Evolutionary conservation across 164 flowering plant genomes (phyloP).

Genomic region (Magnolia sinica): DNA sequence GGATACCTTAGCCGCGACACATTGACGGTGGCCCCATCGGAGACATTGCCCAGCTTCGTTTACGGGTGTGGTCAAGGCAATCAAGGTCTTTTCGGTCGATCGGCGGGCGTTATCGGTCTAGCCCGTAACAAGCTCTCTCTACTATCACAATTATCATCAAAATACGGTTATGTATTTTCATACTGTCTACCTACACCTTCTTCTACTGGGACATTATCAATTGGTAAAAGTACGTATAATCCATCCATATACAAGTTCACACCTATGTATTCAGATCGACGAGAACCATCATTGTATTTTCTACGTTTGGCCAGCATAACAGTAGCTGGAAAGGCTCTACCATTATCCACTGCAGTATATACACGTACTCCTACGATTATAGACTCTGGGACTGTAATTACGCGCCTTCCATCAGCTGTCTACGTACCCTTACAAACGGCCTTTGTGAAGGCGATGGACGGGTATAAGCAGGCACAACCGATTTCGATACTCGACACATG

Average conservation of each 20-base stretch:
- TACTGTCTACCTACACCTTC: constrained; percentile 47
- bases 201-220: constrained; percentile 27
- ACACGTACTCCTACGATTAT: constrained; percentile 30
- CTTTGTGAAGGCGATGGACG: constrained; percentile 27
- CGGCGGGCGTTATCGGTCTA: constrained; percentile 49
- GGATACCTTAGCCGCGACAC: constrained; percentile 41
- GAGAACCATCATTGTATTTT: constrained; percentile 32
- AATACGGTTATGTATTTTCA: constrained; percentile 38
- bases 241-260: constrained; percentile 31
- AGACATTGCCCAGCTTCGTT: constrained; percentile 19
- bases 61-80: constrained; percentile 57
- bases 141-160: constrained; percentile 28
- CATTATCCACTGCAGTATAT: constrained; percentile 12
- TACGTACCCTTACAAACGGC: constrained; percentile 31
- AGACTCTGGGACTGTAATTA: constrained; percentile 58
- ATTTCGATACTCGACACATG: constrained; percentile 46
- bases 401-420: constrained; percentile 33
- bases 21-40: constrained; percentile 23
- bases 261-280: constrained; percentile 32
- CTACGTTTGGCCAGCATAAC: constrained; percentile 26
- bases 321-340: constrained; percentile 26
- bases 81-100: constrained; percentile 41
- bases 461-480: constrained; percentile 23
- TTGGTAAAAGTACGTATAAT: constrained; percentile 20
- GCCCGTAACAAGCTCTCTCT: constrained; percentile 42